Base-by-base conservation (phyloP, 495 filamentous ascomycete species). In the Darksidea phi region DNA sequence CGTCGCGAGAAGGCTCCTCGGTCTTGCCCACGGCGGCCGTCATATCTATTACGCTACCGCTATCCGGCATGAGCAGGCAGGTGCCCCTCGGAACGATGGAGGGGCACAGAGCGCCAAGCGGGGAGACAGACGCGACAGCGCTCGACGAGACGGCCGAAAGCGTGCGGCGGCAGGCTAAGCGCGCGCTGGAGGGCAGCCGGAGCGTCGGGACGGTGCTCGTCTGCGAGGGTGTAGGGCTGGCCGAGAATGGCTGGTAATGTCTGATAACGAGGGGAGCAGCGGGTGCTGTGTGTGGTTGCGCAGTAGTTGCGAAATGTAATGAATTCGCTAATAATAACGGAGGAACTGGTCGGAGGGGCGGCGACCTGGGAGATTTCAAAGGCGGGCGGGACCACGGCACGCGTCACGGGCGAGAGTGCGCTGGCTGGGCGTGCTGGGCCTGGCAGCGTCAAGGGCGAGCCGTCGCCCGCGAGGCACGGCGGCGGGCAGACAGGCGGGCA, bases 301-400 rank as follows among this genome's bases (percentile, higher is more conserved):
- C 54, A 63, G 57, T 64, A 55, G 56, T 45, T 49, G 68, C 70
- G 70, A 71, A 64, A 67, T 72, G 61, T 76, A 76, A 76, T 73
- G 64, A n/a, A n/a, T n/a, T n/a, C n/a, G n/a, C n/a, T n/a, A n/a
- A n/a, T n/a, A n/a, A n/a, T n/a, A 56, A 54, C 47, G 57, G 66
- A 64, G 55, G 61, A 26, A 46, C 45, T 48, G n/a, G n/a, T n/a
- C n/a, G n/a, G n/a, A n/a, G n/a, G n/a, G n/a, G n/a, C n/a, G n/a
- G n/a, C n/a, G n/a, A n/a, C n/a, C n/a, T n/a, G 37, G 52, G 50
- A 32, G 57, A 68, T 61, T 64, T 68, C 61, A 57, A 56, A 55
- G 46, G 24, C 56, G 50, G 50, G 56, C 63, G 54, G 60, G 65
- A 32, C 59, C 45, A 43, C 48, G 55, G 20, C 32, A 10, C 10